Conservation (phyloP, 2,329 filamentous ascomycete genomes). For the Fusarium humuli region DNA sequence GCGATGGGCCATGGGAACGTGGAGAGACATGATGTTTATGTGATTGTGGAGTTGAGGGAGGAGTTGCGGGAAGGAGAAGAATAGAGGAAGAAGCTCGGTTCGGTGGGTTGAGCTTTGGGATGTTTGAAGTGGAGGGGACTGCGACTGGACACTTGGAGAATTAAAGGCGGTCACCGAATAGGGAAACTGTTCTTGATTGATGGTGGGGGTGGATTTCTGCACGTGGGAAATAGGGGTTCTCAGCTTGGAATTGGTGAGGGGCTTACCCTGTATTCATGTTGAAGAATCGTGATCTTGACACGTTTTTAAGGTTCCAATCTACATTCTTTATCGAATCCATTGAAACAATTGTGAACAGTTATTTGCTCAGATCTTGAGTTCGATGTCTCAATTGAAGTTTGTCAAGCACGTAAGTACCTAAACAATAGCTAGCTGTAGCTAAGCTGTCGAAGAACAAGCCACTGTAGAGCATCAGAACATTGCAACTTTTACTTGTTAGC, state of each 20-base stretch:
- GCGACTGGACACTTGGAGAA: conserved; percentile 36
- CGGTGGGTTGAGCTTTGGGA: conserved; percentile 28
- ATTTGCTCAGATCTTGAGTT: not conserved
- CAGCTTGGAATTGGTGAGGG: conserved; percentile 4
- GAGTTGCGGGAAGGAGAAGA: not conserved
- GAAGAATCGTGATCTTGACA: not conserved
- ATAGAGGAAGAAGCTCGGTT: conserved; percentile 15
- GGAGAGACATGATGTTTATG: conserved; percentile 62
- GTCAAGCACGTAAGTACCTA: not conserved
- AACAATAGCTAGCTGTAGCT: not conserved
- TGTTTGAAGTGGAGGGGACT: conserved; percentile 24
- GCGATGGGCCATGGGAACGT: conserved; percentile 65
- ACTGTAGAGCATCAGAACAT: not conserved
- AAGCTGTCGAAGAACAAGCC: not conserved
- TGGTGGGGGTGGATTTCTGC: conserved; percentile 28
- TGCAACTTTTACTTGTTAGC: not conserved
- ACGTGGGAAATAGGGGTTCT: conserved; percentile 36
- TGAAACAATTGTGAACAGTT: not conserved
- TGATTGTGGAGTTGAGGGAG: not conserved
- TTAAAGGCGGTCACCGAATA: conserved; percentile 40
- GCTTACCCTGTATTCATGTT: conserved; percentile 28
- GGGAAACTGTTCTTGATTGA: conserved; percentile 31
- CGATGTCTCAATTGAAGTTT: accelerated
- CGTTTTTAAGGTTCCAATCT: not conserved
- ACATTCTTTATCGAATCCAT: not conserved